Base-by-base conservation (phyloP, 768 basidiomycete species). In the Lentinula lateritia region DNA sequence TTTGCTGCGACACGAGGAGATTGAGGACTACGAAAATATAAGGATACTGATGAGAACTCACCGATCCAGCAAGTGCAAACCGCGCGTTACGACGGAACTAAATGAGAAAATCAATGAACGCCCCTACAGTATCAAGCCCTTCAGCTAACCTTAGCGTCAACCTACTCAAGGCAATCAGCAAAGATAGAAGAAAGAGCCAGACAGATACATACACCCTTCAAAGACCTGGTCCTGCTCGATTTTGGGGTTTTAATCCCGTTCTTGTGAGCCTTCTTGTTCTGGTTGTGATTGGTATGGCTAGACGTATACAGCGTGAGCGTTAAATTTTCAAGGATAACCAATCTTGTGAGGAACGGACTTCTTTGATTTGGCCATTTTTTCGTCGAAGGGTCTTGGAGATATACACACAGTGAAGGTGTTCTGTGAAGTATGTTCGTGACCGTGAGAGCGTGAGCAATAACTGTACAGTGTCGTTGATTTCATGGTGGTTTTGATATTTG, bases 351-450 rank as follows among this genome's bases (percentile, higher is more conserved):
- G 12, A 28, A 71, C 85, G 61, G 74, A 95, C 93, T 98, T 98
- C 84, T 98, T 98, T 66, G 96, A 98, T 80, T 98, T 97, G 84
- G 95, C 88, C 94, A 97, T 98, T 68, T 73, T 69, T 66, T 73
- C 67, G 71, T 72, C 69, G 68, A 71, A 48, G 57, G 71, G 71
- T 71, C 68, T 69, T 68, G 67, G 65, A 34, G 18, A 38, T 38
- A 38, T n/a, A 12, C 9, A 54, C 46, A 4, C 39, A 41, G 43
- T 41, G 55, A 43, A 35, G 36, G 18, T 41, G 41, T 3, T 10
- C 13, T 15, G 6, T 8, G 38, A 28, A 9, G 38, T 38, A 32
- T 5, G 10, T 34, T 13, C 41, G 23, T n/a, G 55, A 56, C 38
- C n/a, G 39, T 52, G 55, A 39, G 34, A 54, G 12, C 23, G 20